A percentile compares a stretch with the other conserved stretches of the same genome.
Evolutionary conservation across 257 asterid species (phyloP).

Genomic region (Ballota nigra): DNA sequence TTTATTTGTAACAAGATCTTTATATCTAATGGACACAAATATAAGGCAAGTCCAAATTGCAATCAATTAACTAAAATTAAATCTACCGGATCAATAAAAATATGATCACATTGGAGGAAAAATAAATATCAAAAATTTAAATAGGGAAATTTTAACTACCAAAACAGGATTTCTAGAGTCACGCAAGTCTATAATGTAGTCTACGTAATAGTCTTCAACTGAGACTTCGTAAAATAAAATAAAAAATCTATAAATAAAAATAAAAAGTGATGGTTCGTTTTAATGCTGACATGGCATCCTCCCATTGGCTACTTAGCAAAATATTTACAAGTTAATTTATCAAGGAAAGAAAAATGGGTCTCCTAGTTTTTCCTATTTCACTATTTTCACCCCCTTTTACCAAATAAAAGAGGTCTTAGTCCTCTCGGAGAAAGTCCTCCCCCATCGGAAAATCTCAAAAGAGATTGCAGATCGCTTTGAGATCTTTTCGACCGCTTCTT

Average conservation of each 20-base stretch:
- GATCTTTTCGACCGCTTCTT: constrained; percentile 16
- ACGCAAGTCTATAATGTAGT: not conserved
- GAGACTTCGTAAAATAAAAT: not conserved
- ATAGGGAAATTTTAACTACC: no score
- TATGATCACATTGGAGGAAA: no score
- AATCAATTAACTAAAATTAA: no score
- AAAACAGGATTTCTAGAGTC: not conserved
- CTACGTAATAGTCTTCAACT: not conserved
- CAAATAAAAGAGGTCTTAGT: constrained; percentile 21
- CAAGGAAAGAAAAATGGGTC: not conserved
- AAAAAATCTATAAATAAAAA: not conserved
- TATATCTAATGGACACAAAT: not conserved
- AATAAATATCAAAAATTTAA: no score
- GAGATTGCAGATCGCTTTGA: constrained; percentile 20
- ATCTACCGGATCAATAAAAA: no score
- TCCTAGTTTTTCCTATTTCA: not conserved
- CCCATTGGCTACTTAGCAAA: constrained; percentile 13
- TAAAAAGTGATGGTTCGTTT: not conserved
- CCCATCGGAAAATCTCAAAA: constrained; percentile 23
- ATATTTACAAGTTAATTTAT: constrained; percentile 1
- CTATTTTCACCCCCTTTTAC: constrained; percentile 17
- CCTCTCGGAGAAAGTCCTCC: constrained; percentile 20
- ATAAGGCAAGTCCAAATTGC: no score
- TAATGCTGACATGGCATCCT: constrained; percentile 22
- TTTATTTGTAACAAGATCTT: not conserved